These are phyloP conservation scores for Nectriaceae sp. DNA, from an alignment of 2,329 filamentous ascomycete species.

Conservation along the genomic window DNA sequence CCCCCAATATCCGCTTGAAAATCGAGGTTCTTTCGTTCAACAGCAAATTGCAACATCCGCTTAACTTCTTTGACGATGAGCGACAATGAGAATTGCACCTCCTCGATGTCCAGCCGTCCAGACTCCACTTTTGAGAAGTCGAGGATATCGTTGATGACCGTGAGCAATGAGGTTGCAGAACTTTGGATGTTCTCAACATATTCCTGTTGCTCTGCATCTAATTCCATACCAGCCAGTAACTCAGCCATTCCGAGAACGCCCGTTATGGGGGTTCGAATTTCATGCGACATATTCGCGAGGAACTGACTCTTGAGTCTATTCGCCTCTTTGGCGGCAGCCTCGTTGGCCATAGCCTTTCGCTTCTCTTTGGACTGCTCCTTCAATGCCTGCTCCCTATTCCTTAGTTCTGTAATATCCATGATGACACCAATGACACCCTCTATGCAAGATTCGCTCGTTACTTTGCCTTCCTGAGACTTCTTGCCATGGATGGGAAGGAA, in stretches of 20 bases:
- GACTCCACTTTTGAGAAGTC: constrained; percentile 89
- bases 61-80: constrained; percentile 77
- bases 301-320: constrained; percentile 81
- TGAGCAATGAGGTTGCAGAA: constrained; percentile 78
- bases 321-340: constrained; percentile 77
- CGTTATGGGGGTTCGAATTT: constrained; percentile 77
- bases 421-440: constrained; percentile 78
- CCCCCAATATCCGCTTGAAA: constrained; percentile 67
- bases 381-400: constrained; percentile 63
- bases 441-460: constrained; percentile 49
- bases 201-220: constrained; percentile 72
- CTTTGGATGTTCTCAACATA: constrained; percentile 77
- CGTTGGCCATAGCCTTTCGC: constrained; percentile 69
- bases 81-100: constrained; percentile 76
- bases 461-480: constrained; percentile 52
- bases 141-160: constrained; percentile 88
- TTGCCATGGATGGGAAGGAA: constrained; percentile 67
- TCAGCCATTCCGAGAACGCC: constrained; percentile 82
- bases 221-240: constrained; percentile 66
- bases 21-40: constrained; percentile 74
- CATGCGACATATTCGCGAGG: constrained; percentile 79
- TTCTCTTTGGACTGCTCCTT: constrained; percentile 69
- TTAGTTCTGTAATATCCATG: constrained; percentile 76
- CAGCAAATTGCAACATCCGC: constrained; percentile 86
- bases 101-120: constrained; percentile 74